phyloP scores from a whole-genome alignment of 176 grass and related monocot genomes.

The Dendrocalamus sinicus region DNA sequence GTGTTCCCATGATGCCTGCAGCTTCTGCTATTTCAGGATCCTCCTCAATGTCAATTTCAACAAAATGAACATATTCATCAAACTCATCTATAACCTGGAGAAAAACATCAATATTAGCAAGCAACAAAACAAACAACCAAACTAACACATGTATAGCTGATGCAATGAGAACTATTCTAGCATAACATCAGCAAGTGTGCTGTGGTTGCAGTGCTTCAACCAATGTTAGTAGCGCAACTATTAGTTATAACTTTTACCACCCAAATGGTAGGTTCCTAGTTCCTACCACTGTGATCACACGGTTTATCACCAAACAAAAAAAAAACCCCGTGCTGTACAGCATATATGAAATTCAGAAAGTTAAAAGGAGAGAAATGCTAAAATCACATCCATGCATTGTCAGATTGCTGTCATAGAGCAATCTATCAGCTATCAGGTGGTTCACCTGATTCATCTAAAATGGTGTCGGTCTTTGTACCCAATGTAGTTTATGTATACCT shows the following conservation, averaged over 20 bases:
- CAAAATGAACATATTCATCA: conserved; percentile 69
- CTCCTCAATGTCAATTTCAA: conserved; percentile 99
- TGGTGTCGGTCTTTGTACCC: neutral
- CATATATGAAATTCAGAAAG: neutral
- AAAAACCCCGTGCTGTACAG: neutral
- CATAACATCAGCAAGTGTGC: conserved; percentile 10
- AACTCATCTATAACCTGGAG: conserved; percentile 91
- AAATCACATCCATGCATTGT: neutral
- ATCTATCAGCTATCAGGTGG: conserved; percentile 1
- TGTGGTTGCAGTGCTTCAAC: neutral
- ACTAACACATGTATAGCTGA: conserved; percentile 1
- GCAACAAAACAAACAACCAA: conserved; percentile 26
- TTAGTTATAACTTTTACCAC: conserved; percentile 9
- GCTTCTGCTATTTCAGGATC: conserved; percentile 98
- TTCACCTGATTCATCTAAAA: conserved; percentile 4
- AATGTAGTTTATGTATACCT: neutral
- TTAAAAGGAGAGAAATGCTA: neutral
- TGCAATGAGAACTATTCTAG: neutral
- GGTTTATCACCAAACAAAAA: conserved; percentile 7
- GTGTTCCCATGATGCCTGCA: conserved; percentile 99
- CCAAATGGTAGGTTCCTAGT: neutral
- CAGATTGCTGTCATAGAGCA: neutral
- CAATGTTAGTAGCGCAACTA: conserved; percentile 31
- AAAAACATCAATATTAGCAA: conserved; percentile 35
- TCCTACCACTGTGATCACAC: conserved; percentile 18